These are phyloP conservation scores for Tubosaeta sp. DNA, from an alignment of 768 basidiomycete species.

Conservation along the genomic window DNA sequence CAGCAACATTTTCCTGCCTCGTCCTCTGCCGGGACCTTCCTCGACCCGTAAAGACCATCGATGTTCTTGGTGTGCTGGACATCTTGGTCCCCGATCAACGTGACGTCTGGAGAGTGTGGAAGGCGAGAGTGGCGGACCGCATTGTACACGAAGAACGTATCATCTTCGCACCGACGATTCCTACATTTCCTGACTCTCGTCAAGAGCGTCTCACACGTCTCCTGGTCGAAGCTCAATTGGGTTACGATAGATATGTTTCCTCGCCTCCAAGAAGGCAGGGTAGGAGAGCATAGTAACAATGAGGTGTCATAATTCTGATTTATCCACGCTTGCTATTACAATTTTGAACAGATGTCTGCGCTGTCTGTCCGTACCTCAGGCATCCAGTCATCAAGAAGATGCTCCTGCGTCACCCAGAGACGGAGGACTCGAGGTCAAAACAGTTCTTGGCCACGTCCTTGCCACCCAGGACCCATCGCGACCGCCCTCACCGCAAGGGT, in stretches of 20 bases:
- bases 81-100: conserved; percentile 11
- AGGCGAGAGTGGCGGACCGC: no score
- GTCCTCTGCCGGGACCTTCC: conserved; percentile 10
- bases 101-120: conserved; percentile 14
- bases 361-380: no score
- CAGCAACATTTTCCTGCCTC: conserved; percentile 14
- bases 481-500: conserved; percentile 49
- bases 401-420: conserved; percentile 54
- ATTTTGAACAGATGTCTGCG: no score
- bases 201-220: conserved; percentile 7
- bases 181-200: no score
- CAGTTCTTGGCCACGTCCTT: conserved; percentile 30
- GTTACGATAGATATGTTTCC: background rate
- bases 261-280: background rate
- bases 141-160: no score
- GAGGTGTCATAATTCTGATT: no score
- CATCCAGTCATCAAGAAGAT: conserved; percentile 41
- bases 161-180: no score
- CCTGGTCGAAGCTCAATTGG: conserved; percentile 12
- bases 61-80: conserved; percentile 11
- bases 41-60: conserved; percentile 10
- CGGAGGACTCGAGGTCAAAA: no score
- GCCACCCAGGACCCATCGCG: conserved; percentile 46
- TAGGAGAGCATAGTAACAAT: no score
- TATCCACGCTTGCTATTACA: background rate